Base-by-base conservation (phyloP, 495 filamentous ascomycete genomes). In the Staphylotrichum tortipilum region DNA sequence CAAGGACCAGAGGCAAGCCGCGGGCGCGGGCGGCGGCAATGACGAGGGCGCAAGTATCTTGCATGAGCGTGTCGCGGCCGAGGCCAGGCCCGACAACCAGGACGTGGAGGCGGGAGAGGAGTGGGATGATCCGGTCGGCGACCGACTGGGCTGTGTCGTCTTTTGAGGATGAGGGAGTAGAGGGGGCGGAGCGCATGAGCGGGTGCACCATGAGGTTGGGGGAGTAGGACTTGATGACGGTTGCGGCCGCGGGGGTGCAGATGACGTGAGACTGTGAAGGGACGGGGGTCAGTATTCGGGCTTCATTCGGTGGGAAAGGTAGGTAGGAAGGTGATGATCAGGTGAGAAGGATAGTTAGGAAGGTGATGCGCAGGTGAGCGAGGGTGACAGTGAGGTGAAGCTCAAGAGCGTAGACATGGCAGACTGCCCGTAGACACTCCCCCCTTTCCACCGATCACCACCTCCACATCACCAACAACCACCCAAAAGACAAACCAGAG, bases 121-220 rank as follows among this genome's bases (percentile, higher is more conserved):
- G 85, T 44, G 68, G 74, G 58, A 91, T 78, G 54, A 96, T 86
- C 34, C 78, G 72, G n/a, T 67, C 59, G 14, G 88, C 83, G 46
- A 96, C 72, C 23, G 66, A 61, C 41, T 73, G 65, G 8, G 76
- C 67, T 12, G 74, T 73, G 58, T 79, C 74, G 26, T 63, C 64
- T 11, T 67, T 64, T 15, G 67, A 55, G 39, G 50, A 65, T 54
- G 47, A 52, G 59, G 15, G n/a, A 4, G 41, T 2, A 31, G 67
- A 55, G 23, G 70, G 65, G 7, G 78, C 74, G 68, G 89, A 88
- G 28, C 90, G 89, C 77, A 98, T 89, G 42, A 94, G 76, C 3
- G 92, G 94, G 64, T 97, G 94, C 12, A 98, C 94, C 94, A 98
- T 97, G 12, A 98, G 72, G 69, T 97, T 96, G 9, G 92, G 92